These are phyloP conservation scores for Panaeolus cyanescens DNA, from an alignment of 768 basidiomycete species.

Conservation along the genomic window DNA sequence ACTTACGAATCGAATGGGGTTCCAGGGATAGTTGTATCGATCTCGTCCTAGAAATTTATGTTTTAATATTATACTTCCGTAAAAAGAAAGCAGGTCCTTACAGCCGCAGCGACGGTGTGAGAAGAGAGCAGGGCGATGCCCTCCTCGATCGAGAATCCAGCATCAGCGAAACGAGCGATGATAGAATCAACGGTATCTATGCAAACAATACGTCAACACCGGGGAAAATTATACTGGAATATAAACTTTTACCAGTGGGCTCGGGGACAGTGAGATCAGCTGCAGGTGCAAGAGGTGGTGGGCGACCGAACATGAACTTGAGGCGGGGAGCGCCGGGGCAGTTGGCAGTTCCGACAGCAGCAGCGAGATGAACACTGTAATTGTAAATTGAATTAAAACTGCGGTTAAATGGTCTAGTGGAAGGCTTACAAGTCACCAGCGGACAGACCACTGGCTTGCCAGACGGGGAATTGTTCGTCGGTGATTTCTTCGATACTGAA, in stretches of 20 bases:
- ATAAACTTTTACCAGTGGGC: conserved; percentile 14
- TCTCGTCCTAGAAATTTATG: conserved; percentile 13
- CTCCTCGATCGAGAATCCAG: conserved; percentile 24
- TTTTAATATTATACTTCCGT: too few relatives aligned
- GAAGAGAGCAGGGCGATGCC: conserved; percentile 24
- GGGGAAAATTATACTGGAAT: background rate
- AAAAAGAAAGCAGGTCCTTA: background rate
- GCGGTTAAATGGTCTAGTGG: too few relatives aligned
- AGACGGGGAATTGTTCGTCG: conserved; percentile 7
- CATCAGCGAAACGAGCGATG: conserved; percentile 26
- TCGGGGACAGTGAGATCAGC: conserved; percentile 22
- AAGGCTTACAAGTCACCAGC: conserved; percentile 24
- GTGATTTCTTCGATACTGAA: conserved; percentile 10
- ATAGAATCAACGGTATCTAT: conserved; percentile 25
- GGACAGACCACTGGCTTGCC: conserved; percentile 11
- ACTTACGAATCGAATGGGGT: conserved; percentile 36
- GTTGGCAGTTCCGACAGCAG: conserved; percentile 29
- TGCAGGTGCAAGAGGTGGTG: conserved; percentile 19
- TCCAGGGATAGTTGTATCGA: conserved; percentile 25
- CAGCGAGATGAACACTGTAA: conserved; percentile 22
- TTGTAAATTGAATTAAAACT: too few relatives aligned
- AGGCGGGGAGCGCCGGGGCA: conserved; percentile 37
- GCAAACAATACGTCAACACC: background rate
- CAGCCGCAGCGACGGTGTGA: conserved; percentile 26
- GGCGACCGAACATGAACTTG: conserved; percentile 30